These are phyloP conservation scores for Trichophyton rubrum DNA, from an alignment of 2,329 filamentous ascomycete species.

Conservation along the genomic window DNA sequence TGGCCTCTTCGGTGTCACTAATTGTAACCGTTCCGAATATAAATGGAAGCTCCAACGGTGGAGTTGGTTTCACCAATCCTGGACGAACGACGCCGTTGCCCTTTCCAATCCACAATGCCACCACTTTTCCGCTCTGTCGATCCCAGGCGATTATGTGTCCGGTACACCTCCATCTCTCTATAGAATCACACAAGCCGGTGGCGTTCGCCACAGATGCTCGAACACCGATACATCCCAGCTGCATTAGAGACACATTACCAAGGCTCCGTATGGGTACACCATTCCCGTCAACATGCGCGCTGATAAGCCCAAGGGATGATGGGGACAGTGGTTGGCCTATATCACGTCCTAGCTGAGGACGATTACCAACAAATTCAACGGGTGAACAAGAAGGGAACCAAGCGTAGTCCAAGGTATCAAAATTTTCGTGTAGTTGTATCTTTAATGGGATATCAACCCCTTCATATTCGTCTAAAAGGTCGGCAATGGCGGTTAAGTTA, in stretches of 20 bases:
- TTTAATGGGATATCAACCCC: constrained; percentile 19
- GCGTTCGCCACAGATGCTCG: constrained; percentile 8
- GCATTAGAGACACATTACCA: constrained; percentile 23
- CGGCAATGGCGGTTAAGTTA: constrained; percentile 19
- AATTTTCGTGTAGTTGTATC: constrained; percentile 12
- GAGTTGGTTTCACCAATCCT: constrained; percentile 15
- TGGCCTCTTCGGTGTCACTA: neutral
- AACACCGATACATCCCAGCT: constrained; percentile 26
- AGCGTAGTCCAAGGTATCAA: constrained; percentile 13
- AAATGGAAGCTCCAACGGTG: neutral
- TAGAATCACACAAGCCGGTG: neutral
- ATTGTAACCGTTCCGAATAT: constrained; percentile 4
- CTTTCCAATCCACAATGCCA: constrained; percentile 23
- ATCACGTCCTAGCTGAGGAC: constrained; percentile 11
- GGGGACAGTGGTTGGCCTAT: constrained; percentile 12
- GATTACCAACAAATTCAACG: constrained; percentile 19
- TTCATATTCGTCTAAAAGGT: constrained; percentile 26
- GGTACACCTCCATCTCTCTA: constrained; percentile 20
- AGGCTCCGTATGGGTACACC: constrained; percentile 15
- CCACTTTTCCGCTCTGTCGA: constrained; percentile 19
- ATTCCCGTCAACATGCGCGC: constrained; percentile 17
- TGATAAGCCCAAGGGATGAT: constrained; percentile 24
- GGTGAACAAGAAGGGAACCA: constrained; percentile 26
- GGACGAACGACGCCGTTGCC: constrained; percentile 16
- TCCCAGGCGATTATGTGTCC: constrained; percentile 29